These are phyloP conservation scores for Microsporum audouinii DNA, from an alignment of 2,329 filamentous ascomycete genomes.

Conservation along the genomic window DNA sequence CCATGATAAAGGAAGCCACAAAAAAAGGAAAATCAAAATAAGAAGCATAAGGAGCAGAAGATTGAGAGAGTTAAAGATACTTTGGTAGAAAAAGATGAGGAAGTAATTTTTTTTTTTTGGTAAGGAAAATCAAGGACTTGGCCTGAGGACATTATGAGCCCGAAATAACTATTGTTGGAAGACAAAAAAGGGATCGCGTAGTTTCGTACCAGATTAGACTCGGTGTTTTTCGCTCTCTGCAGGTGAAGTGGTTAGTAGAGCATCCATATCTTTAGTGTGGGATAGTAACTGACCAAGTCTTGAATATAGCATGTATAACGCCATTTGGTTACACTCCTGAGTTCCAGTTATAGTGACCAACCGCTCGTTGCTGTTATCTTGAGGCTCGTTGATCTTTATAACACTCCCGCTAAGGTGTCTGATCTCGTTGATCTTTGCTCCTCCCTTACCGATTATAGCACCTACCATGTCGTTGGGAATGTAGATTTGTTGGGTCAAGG, in stretches of 20 bases:
- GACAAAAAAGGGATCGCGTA: background rate
- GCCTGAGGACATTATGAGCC: background rate
- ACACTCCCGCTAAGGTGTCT: constrained; percentile 93
- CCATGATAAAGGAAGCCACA: background rate
- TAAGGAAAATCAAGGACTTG: constrained; percentile 1
- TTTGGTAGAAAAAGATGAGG: background rate
- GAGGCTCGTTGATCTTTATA: constrained; percentile 99
- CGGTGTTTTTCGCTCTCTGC: constrained; percentile 68
- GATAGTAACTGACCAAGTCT: constrained; percentile 60
- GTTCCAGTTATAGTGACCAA: constrained; percentile 96
- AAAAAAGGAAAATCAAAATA: constrained; percentile 1
- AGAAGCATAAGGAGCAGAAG: background rate
- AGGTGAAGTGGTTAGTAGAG: background rate
- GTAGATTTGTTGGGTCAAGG: constrained; percentile 94
- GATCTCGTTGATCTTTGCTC: constrained; percentile 98
- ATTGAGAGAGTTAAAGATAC: background rate
- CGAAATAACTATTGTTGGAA: background rate
- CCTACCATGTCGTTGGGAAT: constrained; percentile 99
- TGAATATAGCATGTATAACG: constrained; percentile 98
- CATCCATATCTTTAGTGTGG: background rate
- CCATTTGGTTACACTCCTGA: constrained; percentile 98
- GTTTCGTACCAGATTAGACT: constrained; percentile 35
- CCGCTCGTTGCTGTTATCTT: constrained; percentile 97
- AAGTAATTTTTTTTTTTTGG: constrained; percentile 1
- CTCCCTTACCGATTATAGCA: constrained; percentile 96